These are phyloP conservation scores for Petunia axillaris DNA, from an alignment of 257 asterid species.

Conservation along the genomic window DNA sequence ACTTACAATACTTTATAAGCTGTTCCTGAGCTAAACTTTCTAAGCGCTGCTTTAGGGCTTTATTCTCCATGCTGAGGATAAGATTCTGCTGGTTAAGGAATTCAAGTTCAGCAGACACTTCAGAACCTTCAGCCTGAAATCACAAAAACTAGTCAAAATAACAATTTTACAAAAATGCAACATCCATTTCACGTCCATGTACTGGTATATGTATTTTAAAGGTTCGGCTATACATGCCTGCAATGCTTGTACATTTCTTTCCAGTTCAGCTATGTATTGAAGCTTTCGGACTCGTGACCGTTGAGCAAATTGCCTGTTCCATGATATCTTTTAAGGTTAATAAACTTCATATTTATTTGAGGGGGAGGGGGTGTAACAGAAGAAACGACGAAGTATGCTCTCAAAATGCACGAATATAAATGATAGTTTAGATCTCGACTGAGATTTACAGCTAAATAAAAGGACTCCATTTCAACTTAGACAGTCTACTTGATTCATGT, in stretches of 20 bases:
- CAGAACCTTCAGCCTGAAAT: constrained; percentile 84
- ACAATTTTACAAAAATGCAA: constrained; percentile 25
- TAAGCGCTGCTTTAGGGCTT: constrained; percentile 85
- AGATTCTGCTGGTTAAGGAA: constrained; percentile 87
- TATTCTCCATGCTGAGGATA: constrained; percentile 90
- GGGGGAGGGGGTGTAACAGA: background rate
- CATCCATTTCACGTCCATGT: constrained; percentile 3
- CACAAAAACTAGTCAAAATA: constrained; percentile 32
- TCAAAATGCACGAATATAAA: background rate
- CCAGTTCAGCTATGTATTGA: constrained; percentile 95
- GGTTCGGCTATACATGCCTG: constrained; percentile 62
- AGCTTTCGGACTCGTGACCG: constrained; percentile 96
- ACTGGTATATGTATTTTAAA: constrained; percentile 17
- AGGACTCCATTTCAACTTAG: constrained; percentile 1
- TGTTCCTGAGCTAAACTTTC: constrained; percentile 90
- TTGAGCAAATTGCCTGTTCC: constrained; percentile 93
- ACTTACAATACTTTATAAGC: constrained; percentile 82
- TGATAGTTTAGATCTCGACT: background rate
- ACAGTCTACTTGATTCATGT: background rate
- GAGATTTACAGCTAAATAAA: background rate
- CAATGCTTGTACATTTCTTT: constrained; percentile 85
- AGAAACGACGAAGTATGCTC: too few species aligned
- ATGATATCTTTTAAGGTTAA: constrained; percentile 24
- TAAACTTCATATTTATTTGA: constrained; percentile 19
- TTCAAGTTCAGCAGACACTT: constrained; percentile 87